Evolutionary conservation across 352 stramenopile genomes (phyloP).

Genomic region (Pythium brassicae): DNA sequence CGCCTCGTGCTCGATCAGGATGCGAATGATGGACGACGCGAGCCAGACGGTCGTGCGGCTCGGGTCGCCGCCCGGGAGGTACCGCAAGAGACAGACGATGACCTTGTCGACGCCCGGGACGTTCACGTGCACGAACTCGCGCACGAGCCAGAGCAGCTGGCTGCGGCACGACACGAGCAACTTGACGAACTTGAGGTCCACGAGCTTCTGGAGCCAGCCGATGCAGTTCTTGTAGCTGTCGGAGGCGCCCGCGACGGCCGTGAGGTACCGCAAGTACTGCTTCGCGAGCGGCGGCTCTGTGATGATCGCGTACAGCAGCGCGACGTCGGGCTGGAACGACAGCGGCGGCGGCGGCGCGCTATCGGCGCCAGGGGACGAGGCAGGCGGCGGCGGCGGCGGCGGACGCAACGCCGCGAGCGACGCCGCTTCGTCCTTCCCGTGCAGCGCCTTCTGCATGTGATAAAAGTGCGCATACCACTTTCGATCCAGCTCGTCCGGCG

Average conservation of each 20-base stretch:
- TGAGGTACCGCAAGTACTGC: conserved; percentile 75
- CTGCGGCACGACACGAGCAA: conserved; percentile 68
- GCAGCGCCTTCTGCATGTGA: conserved; percentile 80
- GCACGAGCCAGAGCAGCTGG: conserved; percentile 76
- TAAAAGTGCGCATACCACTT: conserved; percentile 88
- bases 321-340: conserved; percentile 75
- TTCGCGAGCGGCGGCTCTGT: conserved; percentile 70
- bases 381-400: conserved; percentile 12
- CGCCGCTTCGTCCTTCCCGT: conserved; percentile 58
- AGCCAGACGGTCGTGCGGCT: conserved; percentile 76
- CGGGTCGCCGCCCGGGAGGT: conserved; percentile 56
- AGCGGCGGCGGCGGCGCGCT: conserved; percentile 20
- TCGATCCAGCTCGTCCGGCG: conserved; percentile 71
- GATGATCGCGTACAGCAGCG: conserved; percentile 71
- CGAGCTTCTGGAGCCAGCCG: conserved; percentile 73
- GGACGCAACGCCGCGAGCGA: conserved; percentile 46
- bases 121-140: conserved; percentile 75
- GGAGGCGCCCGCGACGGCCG: conserved; percentile 27
- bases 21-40: conserved; percentile 70
- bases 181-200: conserved; percentile 81
- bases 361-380: not conserved
- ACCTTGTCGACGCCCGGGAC: conserved; percentile 66
- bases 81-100: conserved; percentile 71
- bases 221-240: conserved; percentile 81
- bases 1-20: conserved; percentile 72